Evolutionary conservation across 2,329 filamentous ascomycete genomes (phyloP).

Genomic region (Fusarium scirpi): DNA sequence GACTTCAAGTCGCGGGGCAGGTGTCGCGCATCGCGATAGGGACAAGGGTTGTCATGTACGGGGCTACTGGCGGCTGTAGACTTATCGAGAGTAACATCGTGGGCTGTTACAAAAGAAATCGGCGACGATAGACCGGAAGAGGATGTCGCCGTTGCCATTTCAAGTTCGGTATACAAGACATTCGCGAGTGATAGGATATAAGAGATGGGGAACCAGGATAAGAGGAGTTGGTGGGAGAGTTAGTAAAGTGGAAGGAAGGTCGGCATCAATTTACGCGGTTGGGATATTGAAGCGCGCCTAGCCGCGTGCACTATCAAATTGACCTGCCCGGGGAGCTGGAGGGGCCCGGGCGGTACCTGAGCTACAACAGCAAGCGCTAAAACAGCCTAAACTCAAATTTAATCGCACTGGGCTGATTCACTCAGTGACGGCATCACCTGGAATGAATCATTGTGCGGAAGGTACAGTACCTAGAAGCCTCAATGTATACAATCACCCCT

Average conservation of each 20-base stretch:
- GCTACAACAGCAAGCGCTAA: slow-evolving; percentile 11
- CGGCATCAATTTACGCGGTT: slow-evolving; percentile 37
- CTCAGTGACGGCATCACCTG: slow-evolving; percentile 23
- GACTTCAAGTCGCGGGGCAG: slow-evolving; percentile 73
- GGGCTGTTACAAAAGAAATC: slow-evolving; percentile 53
- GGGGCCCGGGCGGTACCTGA: slow-evolving; percentile 32
- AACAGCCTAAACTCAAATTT: slow-evolving; percentile 5
- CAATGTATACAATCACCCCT: not conserved
- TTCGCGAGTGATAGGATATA: slow-evolving; percentile 12
- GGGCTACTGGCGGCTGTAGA: slow-evolving; percentile 55
- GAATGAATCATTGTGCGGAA: not conserved
- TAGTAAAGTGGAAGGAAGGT: not conserved
- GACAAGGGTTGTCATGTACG: slow-evolving; percentile 45
- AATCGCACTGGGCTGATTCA: slow-evolving; percentile 26
- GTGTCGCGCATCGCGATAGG: slow-evolving; percentile 65
- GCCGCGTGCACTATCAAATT: slow-evolving; percentile 24
- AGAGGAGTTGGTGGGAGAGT: not conserved
- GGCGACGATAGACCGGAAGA: slow-evolving; percentile 49
- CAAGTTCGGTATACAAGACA: slow-evolving; percentile 27
- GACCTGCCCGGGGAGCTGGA: slow-evolving; percentile 8
- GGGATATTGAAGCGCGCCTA: slow-evolving; percentile 38
- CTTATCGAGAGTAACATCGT: slow-evolving; percentile 44
- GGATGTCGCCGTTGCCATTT: slow-evolving; percentile 39
- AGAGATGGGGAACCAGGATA: not conserved
- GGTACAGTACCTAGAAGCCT: not conserved